phyloP scores from a whole-genome alignment of 768 basidiomycete species.

The Rickenella mellea region DNA sequence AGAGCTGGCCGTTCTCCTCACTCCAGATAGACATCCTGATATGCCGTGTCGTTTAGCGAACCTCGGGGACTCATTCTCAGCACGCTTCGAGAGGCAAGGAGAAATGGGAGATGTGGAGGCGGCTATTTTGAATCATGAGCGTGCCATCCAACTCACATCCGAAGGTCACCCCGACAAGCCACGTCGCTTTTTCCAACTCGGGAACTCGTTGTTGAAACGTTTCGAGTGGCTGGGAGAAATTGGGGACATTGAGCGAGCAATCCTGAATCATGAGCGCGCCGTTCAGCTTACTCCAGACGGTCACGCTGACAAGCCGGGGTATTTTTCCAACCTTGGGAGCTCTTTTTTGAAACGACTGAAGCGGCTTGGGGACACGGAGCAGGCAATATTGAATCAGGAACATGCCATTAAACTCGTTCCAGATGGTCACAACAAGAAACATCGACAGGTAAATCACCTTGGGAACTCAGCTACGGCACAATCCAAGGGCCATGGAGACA shows the following conservation, averaged over 20 bases:
- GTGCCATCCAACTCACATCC: constrained; percentile 2
- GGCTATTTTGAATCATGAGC: background rate
- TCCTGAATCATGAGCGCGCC: constrained; percentile 1
- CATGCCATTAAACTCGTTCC: background rate
- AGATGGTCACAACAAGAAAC: background rate
- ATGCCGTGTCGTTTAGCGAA: background rate
- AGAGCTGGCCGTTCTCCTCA: background rate
- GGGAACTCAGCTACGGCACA: background rate
- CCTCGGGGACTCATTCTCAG: background rate
- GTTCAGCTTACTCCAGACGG: constrained; percentile 6
- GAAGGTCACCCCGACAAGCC: constrained; percentile 7
- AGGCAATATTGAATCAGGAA: background rate
- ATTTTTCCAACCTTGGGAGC: constrained; percentile 6
- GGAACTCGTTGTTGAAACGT: constrained; percentile 1
- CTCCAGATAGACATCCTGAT: background rate
- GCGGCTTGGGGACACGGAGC: constrained; percentile 4
- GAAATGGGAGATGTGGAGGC: background rate
- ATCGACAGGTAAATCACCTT: background rate
- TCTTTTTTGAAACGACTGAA: constrained; percentile 2
- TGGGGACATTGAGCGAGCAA: constrained; percentile 5
- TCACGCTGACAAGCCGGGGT: constrained; percentile 4
- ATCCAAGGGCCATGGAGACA: background rate
- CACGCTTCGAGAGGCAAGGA: background rate
- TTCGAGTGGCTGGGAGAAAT: constrained; percentile 7
- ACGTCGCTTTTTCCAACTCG: constrained; percentile 6